A percentile compares a stretch with the other conserved stretches of the same genome.
These are phyloP conservation scores for Globisporangium okanoganense DNA, from an alignment of 352 stramenopile genomes.

Conservation along the genomic window DNA sequence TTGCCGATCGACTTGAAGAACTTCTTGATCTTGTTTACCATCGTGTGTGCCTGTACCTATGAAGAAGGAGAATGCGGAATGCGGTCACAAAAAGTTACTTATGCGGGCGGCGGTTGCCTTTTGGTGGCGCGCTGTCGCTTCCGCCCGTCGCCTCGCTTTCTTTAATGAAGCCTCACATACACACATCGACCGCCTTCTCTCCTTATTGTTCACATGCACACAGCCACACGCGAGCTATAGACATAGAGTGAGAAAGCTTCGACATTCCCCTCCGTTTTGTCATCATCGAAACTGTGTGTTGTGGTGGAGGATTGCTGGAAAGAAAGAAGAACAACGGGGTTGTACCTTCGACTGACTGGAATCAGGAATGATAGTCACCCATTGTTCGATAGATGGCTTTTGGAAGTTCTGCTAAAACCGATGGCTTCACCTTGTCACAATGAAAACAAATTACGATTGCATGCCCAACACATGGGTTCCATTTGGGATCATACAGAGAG, in stretches of 20 bases:
- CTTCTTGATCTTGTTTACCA: slow-evolving; percentile 51
- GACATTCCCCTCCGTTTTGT: not conserved
- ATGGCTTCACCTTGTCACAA: no score
- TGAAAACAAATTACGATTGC: no score
- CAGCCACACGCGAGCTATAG: not conserved
- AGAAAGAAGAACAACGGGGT: not conserved
- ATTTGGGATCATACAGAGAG: no score
- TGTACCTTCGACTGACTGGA: no score
- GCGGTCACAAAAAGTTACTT: not conserved
- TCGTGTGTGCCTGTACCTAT: slow-evolving; percentile 6
- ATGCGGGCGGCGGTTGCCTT: not conserved
- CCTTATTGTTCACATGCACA: not conserved
- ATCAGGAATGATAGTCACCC: no score
- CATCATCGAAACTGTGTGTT: slow-evolving; percentile 10
- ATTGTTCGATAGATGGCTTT: no score
- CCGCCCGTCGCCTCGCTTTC: not conserved
- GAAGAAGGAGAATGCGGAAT: not conserved
- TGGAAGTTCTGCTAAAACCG: not conserved
- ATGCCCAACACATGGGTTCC: no score
- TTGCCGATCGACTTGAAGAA: slow-evolving; percentile 52
- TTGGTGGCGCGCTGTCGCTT: not conserved
- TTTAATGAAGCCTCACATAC: not conserved
- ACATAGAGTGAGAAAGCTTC: not conserved
- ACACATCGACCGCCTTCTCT: not conserved
- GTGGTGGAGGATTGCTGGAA: slow-evolving; percentile 1